Percentiles rank a stretch among this genome's conserved stretches.
phyloP scores from a whole-genome alignment of 2,329 filamentous ascomycete genomes.

The Pseudocercospora fijiensis region DNA sequence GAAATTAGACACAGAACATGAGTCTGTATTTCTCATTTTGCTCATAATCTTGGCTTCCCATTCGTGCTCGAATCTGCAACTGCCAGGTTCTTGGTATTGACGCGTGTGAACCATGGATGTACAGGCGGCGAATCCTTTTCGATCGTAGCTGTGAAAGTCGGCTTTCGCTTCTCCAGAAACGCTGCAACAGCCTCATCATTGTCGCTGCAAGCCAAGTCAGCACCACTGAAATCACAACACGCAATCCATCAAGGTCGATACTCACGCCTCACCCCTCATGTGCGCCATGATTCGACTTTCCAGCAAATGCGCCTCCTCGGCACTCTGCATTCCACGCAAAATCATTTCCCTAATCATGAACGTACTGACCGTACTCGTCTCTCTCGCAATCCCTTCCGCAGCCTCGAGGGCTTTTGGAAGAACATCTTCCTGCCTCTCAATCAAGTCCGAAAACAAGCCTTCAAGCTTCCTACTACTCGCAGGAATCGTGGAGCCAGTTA shows the following conservation, averaged over 20 bases:
- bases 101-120: conserved; percentile 22
- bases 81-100: conserved; percentile 24
- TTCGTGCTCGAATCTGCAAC: conserved; percentile 21
- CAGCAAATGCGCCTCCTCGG: conserved; percentile 26
- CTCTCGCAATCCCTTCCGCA: conserved; percentile 18
- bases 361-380: conserved; percentile 26
- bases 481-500: conserved; percentile 15
- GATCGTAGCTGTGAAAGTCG: conserved; percentile 23
- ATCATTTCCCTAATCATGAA: conserved; percentile 29
- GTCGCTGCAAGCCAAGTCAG: conserved; percentile 10
- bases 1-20: background rate
- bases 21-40: background rate
- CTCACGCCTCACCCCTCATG: conserved; percentile 24
- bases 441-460: conserved; percentile 26
- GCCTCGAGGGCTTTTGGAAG: conserved; percentile 20
- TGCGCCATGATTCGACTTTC: conserved; percentile 26
- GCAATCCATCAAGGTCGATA: background rate
- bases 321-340: conserved; percentile 22
- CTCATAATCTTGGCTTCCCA: conserved; percentile 21
- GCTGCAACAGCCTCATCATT: conserved; percentile 27
- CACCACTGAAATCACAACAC: background rate
- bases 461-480: conserved; percentile 19
- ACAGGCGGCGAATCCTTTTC: conserved; percentile 24
- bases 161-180: conserved; percentile 26
- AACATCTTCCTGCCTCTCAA: conserved; percentile 24